These are phyloP conservation scores for Aspergillus funiculosus DNA, from an alignment of 495 filamentous ascomycete species.

Conservation along the genomic window DNA sequence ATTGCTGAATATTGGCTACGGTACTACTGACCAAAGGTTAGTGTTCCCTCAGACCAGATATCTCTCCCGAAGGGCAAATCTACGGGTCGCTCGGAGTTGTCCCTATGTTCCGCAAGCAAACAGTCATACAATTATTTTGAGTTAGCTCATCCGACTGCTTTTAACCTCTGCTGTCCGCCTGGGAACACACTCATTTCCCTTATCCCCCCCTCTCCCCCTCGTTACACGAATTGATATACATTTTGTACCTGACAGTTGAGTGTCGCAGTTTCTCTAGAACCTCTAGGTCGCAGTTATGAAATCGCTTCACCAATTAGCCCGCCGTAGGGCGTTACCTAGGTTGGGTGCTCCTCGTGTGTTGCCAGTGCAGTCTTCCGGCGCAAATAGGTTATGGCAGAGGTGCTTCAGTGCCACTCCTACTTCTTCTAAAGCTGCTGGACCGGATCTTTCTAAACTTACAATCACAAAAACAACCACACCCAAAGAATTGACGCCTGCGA, in stretches of 20 bases:
- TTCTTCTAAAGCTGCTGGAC: conserved; percentile 50
- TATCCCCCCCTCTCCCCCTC: too few species aligned
- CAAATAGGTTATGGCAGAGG: conserved; percentile 35
- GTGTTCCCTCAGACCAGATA: background rate
- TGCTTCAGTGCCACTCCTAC: conserved; percentile 57
- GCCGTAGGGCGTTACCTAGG: conserved; percentile 30
- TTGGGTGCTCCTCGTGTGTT: conserved; percentile 25
- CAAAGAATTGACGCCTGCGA: conserved; percentile 61
- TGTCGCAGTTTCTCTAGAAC: background rate
- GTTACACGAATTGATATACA: background rate
- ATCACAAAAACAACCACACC: conserved; percentile 71
- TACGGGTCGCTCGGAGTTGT: conserved; percentile 27
- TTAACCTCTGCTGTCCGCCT: conserved; percentile 21
- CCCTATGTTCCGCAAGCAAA: conserved; percentile 25
- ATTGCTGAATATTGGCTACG: background rate
- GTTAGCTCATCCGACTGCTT: conserved; percentile 2
- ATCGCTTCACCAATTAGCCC: conserved; percentile 37
- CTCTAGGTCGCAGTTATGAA: conserved; percentile 31
- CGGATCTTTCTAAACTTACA: conserved; percentile 70
- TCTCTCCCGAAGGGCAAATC: background rate
- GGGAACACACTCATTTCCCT: background rate
- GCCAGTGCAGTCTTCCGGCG: conserved; percentile 22
- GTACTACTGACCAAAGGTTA: conserved; percentile 1
- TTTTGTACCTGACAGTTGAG: background rate
- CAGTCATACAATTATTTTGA: conserved; percentile 16